Evolutionary conservation across 2,329 filamentous ascomycete species (phyloP), one percentile per base, ranked within the genome.

Genomic region (Chrysosporium keratinophilum): DNA sequence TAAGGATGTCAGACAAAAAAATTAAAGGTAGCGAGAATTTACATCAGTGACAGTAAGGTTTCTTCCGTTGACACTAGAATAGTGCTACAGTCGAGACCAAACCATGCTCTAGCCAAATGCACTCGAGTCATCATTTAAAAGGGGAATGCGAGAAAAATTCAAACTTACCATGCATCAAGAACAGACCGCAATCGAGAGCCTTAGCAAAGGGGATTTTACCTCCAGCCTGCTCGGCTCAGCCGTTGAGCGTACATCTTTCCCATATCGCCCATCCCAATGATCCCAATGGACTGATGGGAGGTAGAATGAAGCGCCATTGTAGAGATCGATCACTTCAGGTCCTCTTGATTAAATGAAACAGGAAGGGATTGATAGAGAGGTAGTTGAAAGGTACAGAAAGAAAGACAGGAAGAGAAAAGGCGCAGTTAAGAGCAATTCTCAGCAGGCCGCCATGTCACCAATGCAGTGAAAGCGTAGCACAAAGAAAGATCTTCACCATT

Each of bases 21-120:
- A 77, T 31, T 69, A 83, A 85, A 96, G 91, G 91, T 97, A 97
- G 91, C 91, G 88, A 85, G 93, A 83, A 77, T 82, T 95, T 85
- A 94, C 91, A 96, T 96, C 91, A 96, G 81, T 80, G 91, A 95
- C 84, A 81, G 79, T 77, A 75, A 75, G 75, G 76, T 70, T 71
- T 74, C 69, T 61, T 67, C 63, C 64, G 74, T 73, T 74, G 74
- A 75, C 72, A 77, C 85, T 88, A 91, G 80, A 85, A 95, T 83
- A 86, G 84, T 77, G 73, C 73, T 76, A 76, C 76, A 72, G 72
- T 53, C 65, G 71, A 68, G 75, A 73, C 75, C 77, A 75, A 73
- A 76, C 82, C 82, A 89, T 95, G 79, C 91, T 97, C 91, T 88
- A 97, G 91, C 91, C 91, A 97, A 97, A 97, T 97, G 91, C 91